Percentiles rank a stretch among this genome's conserved stretches.
Conservation (phyloP, 163 green algal species). For the Scenedesmus sp. region DNA sequence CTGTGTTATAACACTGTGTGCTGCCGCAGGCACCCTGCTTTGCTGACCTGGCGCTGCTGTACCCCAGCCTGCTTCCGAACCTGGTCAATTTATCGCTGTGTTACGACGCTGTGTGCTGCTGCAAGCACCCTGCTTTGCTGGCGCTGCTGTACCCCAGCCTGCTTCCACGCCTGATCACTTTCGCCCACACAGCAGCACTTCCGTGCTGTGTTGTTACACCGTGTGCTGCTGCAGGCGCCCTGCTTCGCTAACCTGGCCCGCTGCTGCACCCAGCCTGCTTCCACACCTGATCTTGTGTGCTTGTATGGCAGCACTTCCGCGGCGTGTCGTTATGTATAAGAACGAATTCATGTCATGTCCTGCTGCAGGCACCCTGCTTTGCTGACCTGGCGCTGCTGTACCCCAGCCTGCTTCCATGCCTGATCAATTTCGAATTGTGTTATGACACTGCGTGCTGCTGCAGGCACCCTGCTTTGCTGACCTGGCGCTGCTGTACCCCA, state of each 20-base stretch:
- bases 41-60: constrained; percentile 75
- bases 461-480: constrained; percentile 65
- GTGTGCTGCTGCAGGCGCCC: neutral
- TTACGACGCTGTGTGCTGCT: neutral
- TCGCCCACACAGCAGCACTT: neutral
- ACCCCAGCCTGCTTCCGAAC: constrained; percentile 71
- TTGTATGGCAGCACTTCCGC: neutral
- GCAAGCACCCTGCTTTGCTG: constrained; percentile 47
- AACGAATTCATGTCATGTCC: too few relatives aligned
- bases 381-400: constrained; percentile 78
- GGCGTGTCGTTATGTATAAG: neutral
- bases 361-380: constrained; percentile 46
- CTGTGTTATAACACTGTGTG: neutral
- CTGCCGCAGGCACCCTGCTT: constrained; percentile 45
- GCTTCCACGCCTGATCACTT: constrained; percentile 61
- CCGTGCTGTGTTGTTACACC: neutral
- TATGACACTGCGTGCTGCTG: neutral
- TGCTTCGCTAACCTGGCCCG: too few relatives aligned
- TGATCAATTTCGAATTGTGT: constrained; percentile 44
- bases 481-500: constrained; percentile 75
- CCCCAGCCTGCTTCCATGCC: constrained; percentile 69
- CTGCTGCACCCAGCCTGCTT: too few relatives aligned
- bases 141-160: constrained; percentile 73
- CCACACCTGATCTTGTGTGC: neutral
- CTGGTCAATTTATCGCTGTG: constrained; percentile 48